Evolutionary conservation across 129 eudicot species (phyloP), one percentile per base, ranked within the genome.

Genomic region (Pseudognaphalium luteoalbum): DNA sequence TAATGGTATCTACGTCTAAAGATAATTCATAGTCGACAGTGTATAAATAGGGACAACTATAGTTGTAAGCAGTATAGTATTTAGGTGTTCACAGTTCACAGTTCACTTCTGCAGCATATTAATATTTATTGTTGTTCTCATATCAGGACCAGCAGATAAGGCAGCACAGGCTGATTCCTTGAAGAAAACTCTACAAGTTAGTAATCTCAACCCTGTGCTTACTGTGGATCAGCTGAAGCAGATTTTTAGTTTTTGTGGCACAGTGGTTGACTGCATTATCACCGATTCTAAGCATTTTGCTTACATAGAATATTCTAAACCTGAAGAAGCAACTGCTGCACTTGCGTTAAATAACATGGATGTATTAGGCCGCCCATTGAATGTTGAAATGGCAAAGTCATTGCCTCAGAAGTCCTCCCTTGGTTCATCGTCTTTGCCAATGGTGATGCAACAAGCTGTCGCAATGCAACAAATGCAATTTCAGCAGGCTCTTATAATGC

Each of bases 391-490:
- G 99, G 95, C 99, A 11, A 95, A 89, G 74, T 84, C 97, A 64
- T 89, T 95, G 65, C 99, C 99, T 80, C 88, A 80, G 58, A 95
- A 83, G 77, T 58, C 93, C 16, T 72, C 79, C 29, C 63, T 74
- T 69, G 85, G 83, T 78, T 85, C 92, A 7, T 89, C 98, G 64
- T 88, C 97, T 58, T 80, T 89, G 70, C 95, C 97, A 8, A 79
- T 86, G 89, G 88, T 82, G 85, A 95, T 95, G 99, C 97, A 95
- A 80, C 99, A 94, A 81, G 97, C 98, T 35, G 98, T 94, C 63
- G 99, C 96, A 33, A 86, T 91, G 97, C 99, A 94, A 69, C 99
- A 94, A 69, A 94, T 94, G 99, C 99, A 95, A 68, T 95, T 95
- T 85, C 99, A 95, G 86, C 99, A 95, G 86, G 96, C 99, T 61